A percentile compares a stretch with the other conserved stretches of the same genome.
Evolutionary conservation across 306 rosid genomes (phyloP).

Genomic region (Prunus persica): DNA sequence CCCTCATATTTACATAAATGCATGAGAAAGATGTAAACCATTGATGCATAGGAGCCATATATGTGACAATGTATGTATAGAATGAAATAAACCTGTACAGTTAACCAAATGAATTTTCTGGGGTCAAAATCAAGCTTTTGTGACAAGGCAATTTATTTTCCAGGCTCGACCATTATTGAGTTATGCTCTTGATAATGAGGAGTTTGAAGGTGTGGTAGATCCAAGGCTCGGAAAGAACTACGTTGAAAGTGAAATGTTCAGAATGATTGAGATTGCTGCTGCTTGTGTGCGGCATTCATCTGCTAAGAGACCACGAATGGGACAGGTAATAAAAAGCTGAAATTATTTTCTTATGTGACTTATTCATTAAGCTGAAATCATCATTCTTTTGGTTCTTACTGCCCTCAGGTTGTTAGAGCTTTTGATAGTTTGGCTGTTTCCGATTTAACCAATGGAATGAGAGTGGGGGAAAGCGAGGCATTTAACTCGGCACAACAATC

Average conservation of each 20-base stretch:
- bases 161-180: slow-evolving; percentile 87
- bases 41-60: not conserved
- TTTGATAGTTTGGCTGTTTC: slow-evolving; percentile 61
- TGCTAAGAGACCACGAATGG: slow-evolving; percentile 84
- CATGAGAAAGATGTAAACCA: not conserved
- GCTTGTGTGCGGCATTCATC: slow-evolving; percentile 84
- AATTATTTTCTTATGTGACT: not conserved
- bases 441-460: slow-evolving; percentile 85
- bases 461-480: slow-evolving; percentile 71
- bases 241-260: slow-evolving; percentile 58
- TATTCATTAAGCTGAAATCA: not conserved
- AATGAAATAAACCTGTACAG: slow-evolving; percentile 1
- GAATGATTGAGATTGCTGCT: slow-evolving; percentile 78
- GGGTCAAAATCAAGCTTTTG: slow-evolving; percentile 17
- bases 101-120: not conserved
- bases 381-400: slow-evolving; percentile 22
- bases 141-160: slow-evolving; percentile 31
- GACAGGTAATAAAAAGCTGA: slow-evolving; percentile 58
- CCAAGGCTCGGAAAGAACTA: slow-evolving; percentile 66
- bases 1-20: not conserved
- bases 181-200: slow-evolving; percentile 58
- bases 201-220: slow-evolving; percentile 56
- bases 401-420: slow-evolving; percentile 81
- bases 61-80: not conserved
- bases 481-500: slow-evolving; percentile 72